Base-by-base conservation (phyloP, 331 rosid species). In the Quercus tomentella region DNA sequence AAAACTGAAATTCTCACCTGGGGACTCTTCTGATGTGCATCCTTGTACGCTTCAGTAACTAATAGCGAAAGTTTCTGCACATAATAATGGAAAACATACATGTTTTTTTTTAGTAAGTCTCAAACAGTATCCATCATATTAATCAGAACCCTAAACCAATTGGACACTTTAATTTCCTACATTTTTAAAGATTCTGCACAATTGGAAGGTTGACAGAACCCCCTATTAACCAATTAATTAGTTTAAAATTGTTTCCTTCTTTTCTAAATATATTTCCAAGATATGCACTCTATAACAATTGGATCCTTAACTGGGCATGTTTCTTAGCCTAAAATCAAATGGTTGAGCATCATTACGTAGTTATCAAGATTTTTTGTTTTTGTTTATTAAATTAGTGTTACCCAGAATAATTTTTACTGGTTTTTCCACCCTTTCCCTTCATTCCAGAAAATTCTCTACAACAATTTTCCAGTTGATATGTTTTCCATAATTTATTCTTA, bases 11-110 rank as follows among this genome's bases (percentile, higher is more conserved):
- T 56, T 71, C 84, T 84, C 62, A 90, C 97, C 97, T 16, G 84
- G 37, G 90, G 96, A 78, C 96, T 91, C 87, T 94, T 94, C 88
- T 91, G 90, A 68, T 91, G 92, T 63, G 98, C 98, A 60, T 94
- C 96, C 76, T 85, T 88, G 86, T 92, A 92, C 56, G 98, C 98
- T 80, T 94, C 98, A 1, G 95, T 89, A 76, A 92, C 86, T 85
- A 92, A 83, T 84, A 88, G 92, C 8, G 95, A 91, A 23, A 94
- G 88, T 83, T 94, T 92, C 97, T 94, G 94, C 87, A 82, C 23
- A n/a, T 17, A 54, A n/a, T 17, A 54, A 57, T 65, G n/a, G n/a
- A 52, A 6, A 71, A 25, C 25, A 16, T 31, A 4, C n/a, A 7
- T 22, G 33, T 66, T 7, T 43, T 66, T 35, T 5, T 35, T 6